Evolutionary conservation across 1,139 yeast genomes (phyloP).

Genomic region (Candida buenavistaensis): DNA sequence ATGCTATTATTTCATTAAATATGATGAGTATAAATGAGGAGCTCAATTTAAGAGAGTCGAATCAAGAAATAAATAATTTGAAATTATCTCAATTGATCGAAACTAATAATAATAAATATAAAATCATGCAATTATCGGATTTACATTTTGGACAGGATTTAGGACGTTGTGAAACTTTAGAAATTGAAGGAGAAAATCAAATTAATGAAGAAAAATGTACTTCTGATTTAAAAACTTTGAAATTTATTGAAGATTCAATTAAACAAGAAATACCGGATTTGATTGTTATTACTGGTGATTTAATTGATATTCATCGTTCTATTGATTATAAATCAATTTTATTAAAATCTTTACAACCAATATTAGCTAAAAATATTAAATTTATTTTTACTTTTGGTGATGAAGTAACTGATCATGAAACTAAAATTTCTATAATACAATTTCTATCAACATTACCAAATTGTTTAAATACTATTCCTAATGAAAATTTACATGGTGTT

Average conservation of each 20-base stretch:
- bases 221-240: slow-evolving; percentile 30
- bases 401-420: slow-evolving; percentile 24
- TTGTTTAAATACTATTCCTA: slow-evolving; percentile 31
- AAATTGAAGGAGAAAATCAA: slow-evolving; percentile 10
- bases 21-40: slow-evolving; percentile 9
- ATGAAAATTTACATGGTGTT: slow-evolving; percentile 27
- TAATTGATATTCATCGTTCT: slow-evolving; percentile 24
- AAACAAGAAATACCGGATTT: slow-evolving; percentile 33
- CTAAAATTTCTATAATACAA: slow-evolving; percentile 16
- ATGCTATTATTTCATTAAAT: slow-evolving; percentile 15
- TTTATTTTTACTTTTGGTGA: slow-evolving; percentile 46
- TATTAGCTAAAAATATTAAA: slow-evolving; percentile 29
- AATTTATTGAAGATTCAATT: slow-evolving; percentile 29
- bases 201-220: slow-evolving; percentile 19
- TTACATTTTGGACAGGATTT: slow-evolving; percentile 38
- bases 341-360: slow-evolving; percentile 37
- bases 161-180: slow-evolving; percentile 22
- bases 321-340: slow-evolving; percentile 35
- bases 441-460: slow-evolving; percentile 37
- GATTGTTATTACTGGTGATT: slow-evolving; percentile 45
- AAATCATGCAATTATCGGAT: slow-evolving; percentile 41
- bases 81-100: slow-evolving; percentile 7
- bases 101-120: slow-evolving; percentile 19
- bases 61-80: slow-evolving; percentile 3
- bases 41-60: slow-evolving; percentile 3